These are phyloP conservation scores for Gracilaria gracilis DNA, from an alignment of 23 red algal species.

Conservation along the genomic window DNA sequence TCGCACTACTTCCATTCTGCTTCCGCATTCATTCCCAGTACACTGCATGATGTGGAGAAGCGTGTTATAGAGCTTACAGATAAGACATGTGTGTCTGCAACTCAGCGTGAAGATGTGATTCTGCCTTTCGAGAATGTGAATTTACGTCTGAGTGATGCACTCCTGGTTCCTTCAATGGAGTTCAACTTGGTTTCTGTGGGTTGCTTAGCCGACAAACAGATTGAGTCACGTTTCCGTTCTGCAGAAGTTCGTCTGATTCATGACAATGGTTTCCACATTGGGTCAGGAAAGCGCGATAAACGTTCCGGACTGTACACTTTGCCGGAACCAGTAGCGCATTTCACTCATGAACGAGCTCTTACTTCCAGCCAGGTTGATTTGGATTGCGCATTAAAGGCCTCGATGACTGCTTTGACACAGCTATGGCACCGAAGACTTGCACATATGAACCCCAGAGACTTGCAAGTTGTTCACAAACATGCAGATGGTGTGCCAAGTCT, in stretches of 20 bases:
- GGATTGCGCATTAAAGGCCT: too few species aligned
- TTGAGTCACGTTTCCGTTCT: conserved; percentile 19
- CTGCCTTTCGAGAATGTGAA: neutral
- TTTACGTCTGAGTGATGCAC: neutral
- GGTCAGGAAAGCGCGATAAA: neutral
- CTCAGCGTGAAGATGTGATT: neutral
- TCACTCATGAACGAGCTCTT: too few species aligned
- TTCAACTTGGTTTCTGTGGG: neutral
- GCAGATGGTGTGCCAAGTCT: too few species aligned
- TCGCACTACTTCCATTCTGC: neutral
- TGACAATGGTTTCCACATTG: neutral
- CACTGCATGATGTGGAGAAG: neutral
- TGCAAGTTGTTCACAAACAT: too few species aligned
- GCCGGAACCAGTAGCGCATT: neutral
- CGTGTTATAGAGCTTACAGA: neutral
- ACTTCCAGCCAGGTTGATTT: too few species aligned
- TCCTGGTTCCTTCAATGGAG: neutral
- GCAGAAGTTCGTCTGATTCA: conserved; percentile 32
- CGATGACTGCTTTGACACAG: too few species aligned
- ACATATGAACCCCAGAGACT: too few species aligned
- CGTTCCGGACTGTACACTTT: conserved; percentile 9
- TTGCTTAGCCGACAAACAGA: conserved; percentile 2
- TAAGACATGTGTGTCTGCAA: neutral
- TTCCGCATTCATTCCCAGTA: neutral
- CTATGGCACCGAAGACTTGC: conserved; percentile 34